Percentiles rank a stretch among this genome's conserved stretches.
phyloP scores from a whole-genome alignment of 164 flowering plant genomes.

The Kingdonia uniflora region DNA sequence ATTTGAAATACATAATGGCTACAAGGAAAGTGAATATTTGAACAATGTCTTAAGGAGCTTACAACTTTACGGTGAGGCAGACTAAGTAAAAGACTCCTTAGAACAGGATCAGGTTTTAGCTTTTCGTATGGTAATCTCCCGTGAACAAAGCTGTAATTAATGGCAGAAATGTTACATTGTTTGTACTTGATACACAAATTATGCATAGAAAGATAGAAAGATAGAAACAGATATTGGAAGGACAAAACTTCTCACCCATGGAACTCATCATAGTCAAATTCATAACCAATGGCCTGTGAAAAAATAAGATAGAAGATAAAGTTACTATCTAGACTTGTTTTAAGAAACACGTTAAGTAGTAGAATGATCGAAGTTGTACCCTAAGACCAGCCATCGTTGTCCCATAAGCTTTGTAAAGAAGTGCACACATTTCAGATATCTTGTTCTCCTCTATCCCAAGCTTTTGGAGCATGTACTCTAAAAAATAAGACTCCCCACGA shows the following conservation, averaged over 20 bases:
- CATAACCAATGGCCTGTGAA: conserved; percentile 72
- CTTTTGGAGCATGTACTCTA: conserved; percentile 63
- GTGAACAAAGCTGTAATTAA: conserved; percentile 58
- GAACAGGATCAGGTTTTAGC: conserved; percentile 67
- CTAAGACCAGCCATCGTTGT: conserved; percentile 93
- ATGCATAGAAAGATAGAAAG: neutral
- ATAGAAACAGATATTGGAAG: neutral
- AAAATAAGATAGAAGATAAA: neutral
- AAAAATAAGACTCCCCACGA: neutral
- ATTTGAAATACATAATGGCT: no score
- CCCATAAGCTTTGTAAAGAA: conserved; percentile 66
- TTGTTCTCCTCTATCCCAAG: conserved; percentile 54
- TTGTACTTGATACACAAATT: neutral
- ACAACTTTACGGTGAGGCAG: conserved; percentile 78
- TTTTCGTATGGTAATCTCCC: conserved; percentile 75
- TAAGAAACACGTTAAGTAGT: no score
- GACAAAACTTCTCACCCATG: conserved; percentile 44
- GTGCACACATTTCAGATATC: conserved; percentile 38
- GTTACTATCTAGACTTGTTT: no score
- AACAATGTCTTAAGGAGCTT: conserved; percentile 19
- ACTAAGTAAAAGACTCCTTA: conserved; percentile 53
- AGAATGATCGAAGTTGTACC: conserved; percentile 26
- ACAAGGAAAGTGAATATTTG: no score
- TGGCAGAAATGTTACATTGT: neutral
- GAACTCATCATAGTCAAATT: conserved; percentile 70